Evolutionary conservation across 441 rosid species (phyloP), one percentile per base, ranked within the genome.

Genomic region (Erodium chrysanthum): DNA sequence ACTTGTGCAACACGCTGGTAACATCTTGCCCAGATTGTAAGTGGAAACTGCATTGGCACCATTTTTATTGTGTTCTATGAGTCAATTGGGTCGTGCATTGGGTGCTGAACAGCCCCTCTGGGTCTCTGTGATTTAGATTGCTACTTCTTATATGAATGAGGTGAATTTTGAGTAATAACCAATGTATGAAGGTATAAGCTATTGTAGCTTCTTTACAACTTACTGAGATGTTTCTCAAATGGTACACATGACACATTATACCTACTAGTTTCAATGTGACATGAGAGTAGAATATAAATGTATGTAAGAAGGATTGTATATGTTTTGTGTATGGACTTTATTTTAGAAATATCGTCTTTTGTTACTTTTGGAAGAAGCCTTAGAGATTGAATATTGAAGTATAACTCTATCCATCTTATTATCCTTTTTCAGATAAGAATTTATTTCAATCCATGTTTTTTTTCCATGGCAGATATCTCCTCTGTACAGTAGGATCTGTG

Each of bases 1-100:
- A 80, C 91, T 91, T 5, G 99, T 94, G 56, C 99, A 91, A 79
- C 96, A 94, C 71, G 97, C 99, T 40, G 99, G 99, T 59, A 94
- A 94, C 86, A 87, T 91, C 77, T 78, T 94, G 79, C 99, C 99
- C 65, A 87, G 97, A 80, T 75, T 86, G 99, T 94, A 74, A 86
- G 98, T 78, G 52, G 40, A 63, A 23, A 37, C 46, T 64, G 46
- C 37, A 5, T 52, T 35, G 52, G 60, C 20, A 18, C 40, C 46
- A 54, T 5, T 54, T 74, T 64, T 52, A 7, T 29, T 35, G 65
- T 40, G 48, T 21, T 29, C 27, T 10, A 7, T 0, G 17, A 33
- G 21, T 63, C 66, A 31, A 31, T 63, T 63, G 25, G 12, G 66
- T 40, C 8, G 22, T 50, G 18, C 27, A 50, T 4, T 64, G 67